Conservation (phyloP, 371 early-diverging fungal species). For the Conidiobolus incongruus region DNA sequence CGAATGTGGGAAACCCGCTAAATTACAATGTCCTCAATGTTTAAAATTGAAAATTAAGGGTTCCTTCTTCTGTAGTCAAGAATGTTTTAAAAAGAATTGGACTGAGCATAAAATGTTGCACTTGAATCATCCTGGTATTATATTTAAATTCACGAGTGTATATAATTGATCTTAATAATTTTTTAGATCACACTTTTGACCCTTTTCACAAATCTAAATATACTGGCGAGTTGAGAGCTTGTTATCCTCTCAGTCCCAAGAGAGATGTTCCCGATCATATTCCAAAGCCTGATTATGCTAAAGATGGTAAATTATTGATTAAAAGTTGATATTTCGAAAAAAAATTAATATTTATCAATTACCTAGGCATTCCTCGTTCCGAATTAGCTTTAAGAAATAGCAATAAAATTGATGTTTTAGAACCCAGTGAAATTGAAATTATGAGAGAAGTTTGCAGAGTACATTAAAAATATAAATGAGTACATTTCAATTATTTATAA, state of each 20-base stretch:
- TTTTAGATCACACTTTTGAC: slow-evolving; percentile 28
- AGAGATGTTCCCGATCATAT: slow-evolving; percentile 56
- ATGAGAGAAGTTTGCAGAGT: slow-evolving; percentile 62
- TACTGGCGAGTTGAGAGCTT: slow-evolving; percentile 61
- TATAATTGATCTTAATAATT: not conserved
- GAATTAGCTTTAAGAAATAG: slow-evolving; percentile 37
- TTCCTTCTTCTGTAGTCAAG: slow-evolving; percentile 69
- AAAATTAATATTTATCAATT: not conserved
- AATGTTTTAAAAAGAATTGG: slow-evolving; percentile 77
- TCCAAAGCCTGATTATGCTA: slow-evolving; percentile 62
- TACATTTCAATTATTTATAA: not conserved
- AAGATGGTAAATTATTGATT: slow-evolving; percentile 19
- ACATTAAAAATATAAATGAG: slow-evolving; percentile 3
- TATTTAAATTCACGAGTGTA: not conserved
- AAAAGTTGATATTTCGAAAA: not conserved
- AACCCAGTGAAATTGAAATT: slow-evolving; percentile 41
- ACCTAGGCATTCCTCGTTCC: slow-evolving; percentile 32
- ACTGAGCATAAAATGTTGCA: slow-evolving; percentile 30
- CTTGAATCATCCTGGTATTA: slow-evolving; percentile 4
- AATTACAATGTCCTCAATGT: slow-evolving; percentile 74
- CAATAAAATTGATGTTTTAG: slow-evolving; percentile 38
- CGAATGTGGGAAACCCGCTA: slow-evolving; percentile 49
- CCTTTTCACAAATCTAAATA: slow-evolving; percentile 59
- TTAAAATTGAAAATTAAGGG: slow-evolving; percentile 38
- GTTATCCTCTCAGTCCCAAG: slow-evolving; percentile 62